Evolutionary conservation across 2,329 filamentous ascomycete species (phyloP), one percentile per base, ranked within the genome.

Genomic region (Penicillium glabrum): DNA sequence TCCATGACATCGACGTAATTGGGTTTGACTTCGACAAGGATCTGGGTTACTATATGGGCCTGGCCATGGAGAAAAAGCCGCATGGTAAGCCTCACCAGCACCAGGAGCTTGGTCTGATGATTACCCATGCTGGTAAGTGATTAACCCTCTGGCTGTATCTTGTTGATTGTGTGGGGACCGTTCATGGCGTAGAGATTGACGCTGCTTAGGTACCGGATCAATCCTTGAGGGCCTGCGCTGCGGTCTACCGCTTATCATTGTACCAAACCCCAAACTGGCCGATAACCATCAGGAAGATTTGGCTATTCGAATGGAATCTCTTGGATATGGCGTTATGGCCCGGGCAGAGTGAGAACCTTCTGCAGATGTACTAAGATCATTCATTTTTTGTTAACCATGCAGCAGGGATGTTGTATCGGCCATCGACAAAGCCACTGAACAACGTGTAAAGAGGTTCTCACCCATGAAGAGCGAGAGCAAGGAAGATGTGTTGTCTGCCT

Each of bases 281-380:
- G 87, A 96, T 69, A 93, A 99, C 67, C 95, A 99, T 71, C 95
- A 99, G 75, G 83, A 86, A 21, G 91, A 98, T 72, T 83, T 99
- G 53, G 93, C 93, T 0, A 80, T 86, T 49, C 87, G 90, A 63
- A 82, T 98, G 55, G 84, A 89, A 31, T 77, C 80, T 24, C 85
- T 91, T 63, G 88, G 89, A 24, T 96, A 96, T 75, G 86, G 91
- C 3, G 81, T 93, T n/a, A 82, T 87, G 65, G 89, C 89, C 11
- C 78, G 81, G 52, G 76, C 91, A 43, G 80, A 83, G 88, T 91
- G 81, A 54, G 82, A 70, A 24, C 7, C 21, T 16, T 33, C 13
- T 51, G 31, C 13, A 45, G 24, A 26, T 51, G 16, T 51, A 23
- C 14, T 37, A 9, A 3, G 39, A 41, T 19, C 6, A 35, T 26